phyloP scores from a whole-genome alignment of 139 green algal species.

The Picochlorum sp. region DNA sequence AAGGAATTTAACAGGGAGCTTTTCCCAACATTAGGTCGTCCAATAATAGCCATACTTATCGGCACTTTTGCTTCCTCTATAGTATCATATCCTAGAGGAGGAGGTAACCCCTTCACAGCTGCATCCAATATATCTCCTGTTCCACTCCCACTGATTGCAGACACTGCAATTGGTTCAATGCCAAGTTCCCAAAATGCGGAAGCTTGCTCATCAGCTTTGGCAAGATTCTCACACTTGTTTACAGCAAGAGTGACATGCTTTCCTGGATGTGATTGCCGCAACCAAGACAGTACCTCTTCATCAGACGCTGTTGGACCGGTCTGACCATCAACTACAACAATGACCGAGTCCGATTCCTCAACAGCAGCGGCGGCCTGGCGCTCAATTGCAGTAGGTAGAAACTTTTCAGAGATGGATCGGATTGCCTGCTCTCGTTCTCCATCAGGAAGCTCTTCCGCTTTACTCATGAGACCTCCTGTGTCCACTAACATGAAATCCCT shows the following conservation, averaged over 20 bases:
- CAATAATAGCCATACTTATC: slow-evolving; percentile 80
- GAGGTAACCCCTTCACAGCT: slow-evolving; percentile 13
- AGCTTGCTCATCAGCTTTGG: slow-evolving; percentile 60
- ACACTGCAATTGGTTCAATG: slow-evolving; percentile 73
- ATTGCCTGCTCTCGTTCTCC: slow-evolving; percentile 44
- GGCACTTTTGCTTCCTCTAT: slow-evolving; percentile 32
- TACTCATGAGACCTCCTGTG: slow-evolving; percentile 84
- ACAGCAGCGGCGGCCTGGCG: slow-evolving; percentile 83
- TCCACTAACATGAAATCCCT: slow-evolving; percentile 93
- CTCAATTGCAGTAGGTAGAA: slow-evolving; percentile 75
- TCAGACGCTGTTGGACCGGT: slow-evolving; percentile 65
- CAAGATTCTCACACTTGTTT: slow-evolving; percentile 95
- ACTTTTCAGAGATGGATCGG: slow-evolving; percentile 49
- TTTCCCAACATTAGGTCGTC: slow-evolving; percentile 94
- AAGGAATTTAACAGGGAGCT: slow-evolving; percentile 88
- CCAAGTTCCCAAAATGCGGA: slow-evolving; percentile 88
- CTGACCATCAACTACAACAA: slow-evolving; percentile 90
- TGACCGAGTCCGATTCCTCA: slow-evolving; percentile 69
- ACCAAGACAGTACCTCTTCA: slow-evolving; percentile 83
- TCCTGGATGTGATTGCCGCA: slow-evolving; percentile 62
- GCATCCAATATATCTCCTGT: slow-evolving; percentile 7
- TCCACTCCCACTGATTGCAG: slow-evolving; percentile 71
- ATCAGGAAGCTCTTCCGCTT: slow-evolving; percentile 53
- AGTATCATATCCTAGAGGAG: neutral
- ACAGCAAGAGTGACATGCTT: slow-evolving; percentile 84